A percentile compares a stretch with the other conserved stretches of the same genome.
Conservation (phyloP, 495 filamentous ascomycete species). For the Podospora pseudopauciseta region DNA sequence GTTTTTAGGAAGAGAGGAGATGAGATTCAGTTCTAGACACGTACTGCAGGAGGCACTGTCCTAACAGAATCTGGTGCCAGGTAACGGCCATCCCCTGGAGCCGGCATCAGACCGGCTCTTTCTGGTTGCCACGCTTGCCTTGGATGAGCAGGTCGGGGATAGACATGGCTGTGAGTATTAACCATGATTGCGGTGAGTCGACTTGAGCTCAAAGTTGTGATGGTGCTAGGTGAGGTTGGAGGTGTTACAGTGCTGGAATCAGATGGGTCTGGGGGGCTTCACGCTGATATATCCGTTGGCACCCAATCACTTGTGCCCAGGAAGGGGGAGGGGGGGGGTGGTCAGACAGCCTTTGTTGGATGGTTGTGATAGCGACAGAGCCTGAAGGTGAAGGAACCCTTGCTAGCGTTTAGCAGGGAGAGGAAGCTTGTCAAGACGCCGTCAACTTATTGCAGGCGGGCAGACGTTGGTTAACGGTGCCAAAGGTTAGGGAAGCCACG, state of each 20-base stretch:
- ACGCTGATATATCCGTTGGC: not conserved
- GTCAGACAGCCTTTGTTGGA: not conserved
- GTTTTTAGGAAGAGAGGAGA: conserved; percentile 1
- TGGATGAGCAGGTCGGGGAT: not conserved
- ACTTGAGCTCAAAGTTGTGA: not conserved
- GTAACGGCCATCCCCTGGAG: conserved; percentile 19
- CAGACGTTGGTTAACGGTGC: not conserved
- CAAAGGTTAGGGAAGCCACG: not conserved
- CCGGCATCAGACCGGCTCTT: conserved; percentile 14
- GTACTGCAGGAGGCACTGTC: conserved; percentile 21
- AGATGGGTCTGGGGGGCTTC: not conserved
- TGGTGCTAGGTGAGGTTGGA: not conserved
- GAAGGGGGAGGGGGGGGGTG: not conserved
- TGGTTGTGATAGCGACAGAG: not conserved
- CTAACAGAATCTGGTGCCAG: conserved; percentile 16
- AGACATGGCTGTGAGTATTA: conserved; percentile 7
- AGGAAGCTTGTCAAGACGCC: no score
- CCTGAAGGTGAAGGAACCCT: no score
- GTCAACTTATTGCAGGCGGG: not conserved
- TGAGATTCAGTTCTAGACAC: conserved; percentile 1
- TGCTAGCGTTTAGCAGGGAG: not conserved
- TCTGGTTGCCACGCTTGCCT: conserved; percentile 25
- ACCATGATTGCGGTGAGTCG: conserved; percentile 17
- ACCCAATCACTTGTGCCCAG: not conserved
- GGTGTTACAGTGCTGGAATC: not conserved